Base-by-base conservation (phyloP, 176 grass and related monocot species). In the Musa schizocarpa region DNA sequence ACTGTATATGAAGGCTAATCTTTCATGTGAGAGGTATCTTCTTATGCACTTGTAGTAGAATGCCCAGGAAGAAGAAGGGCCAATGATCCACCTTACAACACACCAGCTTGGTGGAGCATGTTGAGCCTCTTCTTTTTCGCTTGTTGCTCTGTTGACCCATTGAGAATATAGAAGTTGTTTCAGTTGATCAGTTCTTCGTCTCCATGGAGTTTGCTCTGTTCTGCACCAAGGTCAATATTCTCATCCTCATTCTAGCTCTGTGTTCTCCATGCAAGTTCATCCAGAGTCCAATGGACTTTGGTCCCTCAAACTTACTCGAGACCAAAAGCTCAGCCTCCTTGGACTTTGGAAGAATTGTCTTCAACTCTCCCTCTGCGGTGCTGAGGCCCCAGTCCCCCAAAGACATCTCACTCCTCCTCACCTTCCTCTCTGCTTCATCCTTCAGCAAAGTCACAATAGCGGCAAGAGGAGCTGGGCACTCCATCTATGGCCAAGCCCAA, bases 401-500 rank as follows among this genome's bases (percentile, higher is more conserved):
- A 21, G 89, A 96, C 73, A 48, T 96, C 81, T 84, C 89, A 29
- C 68, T 75, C 10, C 82, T 96, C 52, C 87, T 96, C 7, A n/a
- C 23, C 17, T 86, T 80, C 63, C 87, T 92, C 67, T 87, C 81
- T n/a, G 17, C 56, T 9, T 26, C 69, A 8, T 63, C 65, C 6
- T 29, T 63, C 16, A 68, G 81, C 59, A 52, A 75, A 6, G 72
- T 80, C 14, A 49, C 85, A 16, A 89, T 96, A 55, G 85, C 92
- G 4, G 89, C 89, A 57, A 76, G 85, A 12, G 92, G 92, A 52
- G 87, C 74, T 21, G 92, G 83, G 0, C 92, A 96, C 85, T 96
- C 92, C 54, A 86, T 96, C 75, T 83, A 88, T 80, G 92, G 89
- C 43, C 89, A 96, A 76, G 85, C 92, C 1, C 89, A 92, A 77